Evolutionary conservation across 495 filamentous ascomycete genomes (phyloP).

Genomic region (Podospora didyma): DNA sequence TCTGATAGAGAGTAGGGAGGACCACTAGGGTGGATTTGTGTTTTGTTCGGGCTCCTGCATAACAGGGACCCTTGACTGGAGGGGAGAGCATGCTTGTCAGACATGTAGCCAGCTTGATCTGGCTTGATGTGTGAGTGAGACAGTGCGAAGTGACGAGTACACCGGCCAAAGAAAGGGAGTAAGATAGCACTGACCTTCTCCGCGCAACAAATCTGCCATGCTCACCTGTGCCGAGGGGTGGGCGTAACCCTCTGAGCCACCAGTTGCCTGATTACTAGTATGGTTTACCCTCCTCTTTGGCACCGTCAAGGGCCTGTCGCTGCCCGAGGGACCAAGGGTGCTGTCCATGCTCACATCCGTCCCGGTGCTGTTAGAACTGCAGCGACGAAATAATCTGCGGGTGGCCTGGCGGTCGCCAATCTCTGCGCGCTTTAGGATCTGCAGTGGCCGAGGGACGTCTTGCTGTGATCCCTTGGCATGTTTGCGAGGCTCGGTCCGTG

Average conservation of each 20-base stretch:
- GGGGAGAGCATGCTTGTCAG: too few relatives aligned
- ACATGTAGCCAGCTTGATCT: too few relatives aligned
- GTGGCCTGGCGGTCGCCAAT: not conserved
- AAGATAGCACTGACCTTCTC: too few relatives aligned
- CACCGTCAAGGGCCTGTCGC: slow-evolving; percentile 17
- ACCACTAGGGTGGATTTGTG: not conserved
- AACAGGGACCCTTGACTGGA: too few relatives aligned
- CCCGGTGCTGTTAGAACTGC: slow-evolving; percentile 12
- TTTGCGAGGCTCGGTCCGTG: not conserved
- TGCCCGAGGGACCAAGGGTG: slow-evolving; percentile 12
- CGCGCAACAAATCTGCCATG: not conserved
- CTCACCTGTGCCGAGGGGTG: not conserved
- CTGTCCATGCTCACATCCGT: slow-evolving; percentile 22
- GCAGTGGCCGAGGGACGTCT: slow-evolving; percentile 24
- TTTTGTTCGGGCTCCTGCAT: too few relatives aligned
- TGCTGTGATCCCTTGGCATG: not conserved
- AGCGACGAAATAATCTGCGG: not conserved
- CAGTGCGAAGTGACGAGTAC: too few relatives aligned
- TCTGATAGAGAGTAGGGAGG: not conserved
- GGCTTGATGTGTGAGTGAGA: too few relatives aligned
- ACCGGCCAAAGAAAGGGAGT: too few relatives aligned
- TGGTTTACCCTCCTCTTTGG: slow-evolving; percentile 24
- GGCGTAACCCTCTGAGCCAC: not conserved
- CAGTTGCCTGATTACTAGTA: not conserved
- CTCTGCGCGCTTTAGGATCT: slow-evolving; percentile 26